Percentiles rank a stretch among this genome's conserved stretches.
These are phyloP conservation scores for Magnusiomyces paraingens DNA, from an alignment of 1,139 yeast genomes.

Conservation along the genomic window DNA sequence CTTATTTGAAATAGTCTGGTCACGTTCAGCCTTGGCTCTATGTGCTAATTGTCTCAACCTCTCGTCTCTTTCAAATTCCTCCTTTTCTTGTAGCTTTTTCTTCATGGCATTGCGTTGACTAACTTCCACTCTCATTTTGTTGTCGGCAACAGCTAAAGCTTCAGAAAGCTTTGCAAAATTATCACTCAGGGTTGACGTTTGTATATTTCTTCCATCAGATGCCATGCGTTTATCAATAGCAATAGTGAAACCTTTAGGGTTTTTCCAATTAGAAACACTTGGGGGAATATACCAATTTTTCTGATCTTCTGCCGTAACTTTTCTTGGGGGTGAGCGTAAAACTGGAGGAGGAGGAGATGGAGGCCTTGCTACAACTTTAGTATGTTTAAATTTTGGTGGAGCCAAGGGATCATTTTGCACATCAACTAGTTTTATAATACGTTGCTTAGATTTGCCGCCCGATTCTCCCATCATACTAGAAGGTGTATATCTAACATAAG, in stretches of 20 bases:
- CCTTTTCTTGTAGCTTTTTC: conserved; percentile 48
- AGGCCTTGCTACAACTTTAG: conserved; percentile 65
- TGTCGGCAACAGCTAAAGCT: conserved; percentile 73
- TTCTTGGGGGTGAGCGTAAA: conserved; percentile 43
- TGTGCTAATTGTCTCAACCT: conserved; percentile 54
- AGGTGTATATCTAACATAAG: conserved; percentile 46
- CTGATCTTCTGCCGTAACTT: conserved; percentile 68
- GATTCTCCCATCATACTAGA: conserved; percentile 35
- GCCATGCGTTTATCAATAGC: conserved; percentile 72
- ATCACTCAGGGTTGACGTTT: conserved; percentile 44
- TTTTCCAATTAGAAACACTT: conserved; percentile 93
- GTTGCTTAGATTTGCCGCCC: conserved; percentile 29
- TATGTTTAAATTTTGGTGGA: conserved; percentile 70
- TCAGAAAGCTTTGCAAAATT: conserved; percentile 58
- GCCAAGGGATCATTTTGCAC: conserved; percentile 75
- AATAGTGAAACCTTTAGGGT: conserved; percentile 84
- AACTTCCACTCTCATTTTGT: conserved; percentile 65
- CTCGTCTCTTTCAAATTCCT: conserved; percentile 54
- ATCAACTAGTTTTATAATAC: conserved; percentile 52
- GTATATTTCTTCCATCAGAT: conserved; percentile 44
- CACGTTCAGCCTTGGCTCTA: conserved; percentile 42
- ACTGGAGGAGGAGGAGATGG: conserved; percentile 62
- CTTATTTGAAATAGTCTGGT: conserved; percentile 11
- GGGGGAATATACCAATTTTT: conserved; percentile 87
- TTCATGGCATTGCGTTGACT: conserved; percentile 52